These are phyloP conservation scores for Exophiala dermatitidis DNA, from an alignment of 2,329 filamentous ascomycete genomes.

Conservation along the genomic window DNA sequence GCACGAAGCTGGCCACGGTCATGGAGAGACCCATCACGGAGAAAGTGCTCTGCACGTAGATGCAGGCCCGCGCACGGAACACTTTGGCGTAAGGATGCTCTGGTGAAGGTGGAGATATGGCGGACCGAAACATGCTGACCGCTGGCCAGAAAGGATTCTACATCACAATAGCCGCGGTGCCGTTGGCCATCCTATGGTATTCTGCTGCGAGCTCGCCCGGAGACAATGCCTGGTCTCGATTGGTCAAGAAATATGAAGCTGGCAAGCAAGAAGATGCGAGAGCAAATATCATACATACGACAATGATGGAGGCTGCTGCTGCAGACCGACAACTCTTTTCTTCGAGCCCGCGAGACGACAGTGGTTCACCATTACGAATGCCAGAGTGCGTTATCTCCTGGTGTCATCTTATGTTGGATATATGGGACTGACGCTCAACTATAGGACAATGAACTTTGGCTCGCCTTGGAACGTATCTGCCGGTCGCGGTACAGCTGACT, in stretches of 20 bases:
- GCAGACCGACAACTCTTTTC: slow-evolving; percentile 56
- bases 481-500: slow-evolving; percentile 50
- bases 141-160: slow-evolving; percentile 42
- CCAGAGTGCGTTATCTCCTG: slow-evolving; percentile 51
- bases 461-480: slow-evolving; percentile 59
- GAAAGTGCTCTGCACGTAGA: slow-evolving; percentile 30
- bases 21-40: slow-evolving; percentile 28
- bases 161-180: slow-evolving; percentile 38
- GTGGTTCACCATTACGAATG: slow-evolving; percentile 50
- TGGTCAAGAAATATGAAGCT: slow-evolving; percentile 23
- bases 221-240: slow-evolving; percentile 18
- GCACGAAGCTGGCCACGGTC: slow-evolving; percentile 32
- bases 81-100: slow-evolving; percentile 38
- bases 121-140: slow-evolving; percentile 5
- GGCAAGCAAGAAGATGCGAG: slow-evolving; percentile 48
- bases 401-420: slow-evolving; percentile 10
- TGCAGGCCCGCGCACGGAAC: slow-evolving; percentile 40
- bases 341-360: slow-evolving; percentile 36
- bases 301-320: slow-evolving; percentile 56
- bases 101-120: not conserved
- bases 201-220: slow-evolving; percentile 28
- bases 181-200: slow-evolving; percentile 39
- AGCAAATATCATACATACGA: slow-evolving; percentile 54
- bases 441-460: slow-evolving; percentile 55
- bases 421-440: slow-evolving; percentile 2